phyloP scores from a whole-genome alignment of 2,329 filamentous ascomycete species.

The Fusarium cyanostomum region DNA sequence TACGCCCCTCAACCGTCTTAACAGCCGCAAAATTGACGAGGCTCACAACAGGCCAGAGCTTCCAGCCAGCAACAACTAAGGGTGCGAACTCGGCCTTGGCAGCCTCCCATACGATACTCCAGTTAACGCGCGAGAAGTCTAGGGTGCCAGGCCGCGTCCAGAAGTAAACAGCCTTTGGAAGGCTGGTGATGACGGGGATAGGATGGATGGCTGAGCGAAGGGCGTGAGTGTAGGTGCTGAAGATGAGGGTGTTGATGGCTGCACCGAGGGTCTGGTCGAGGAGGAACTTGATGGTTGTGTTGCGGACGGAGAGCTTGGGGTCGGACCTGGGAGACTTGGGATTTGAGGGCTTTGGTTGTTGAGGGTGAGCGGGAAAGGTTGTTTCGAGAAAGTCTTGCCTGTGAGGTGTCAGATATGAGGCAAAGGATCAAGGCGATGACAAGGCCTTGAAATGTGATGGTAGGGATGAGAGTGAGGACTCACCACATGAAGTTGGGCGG shows the following conservation, averaged over 20 bases:
- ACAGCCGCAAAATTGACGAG: conserved; percentile 74
- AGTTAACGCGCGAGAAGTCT: conserved; percentile 58
- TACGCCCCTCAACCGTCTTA: conserved; percentile 75
- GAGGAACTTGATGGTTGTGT: conserved; percentile 72
- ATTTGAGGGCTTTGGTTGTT: conserved; percentile 51
- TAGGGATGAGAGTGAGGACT: conserved; percentile 38
- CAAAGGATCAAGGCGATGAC: too few relatives aligned
- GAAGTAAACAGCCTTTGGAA: conserved; percentile 48
- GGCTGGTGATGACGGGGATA: conserved; percentile 50
- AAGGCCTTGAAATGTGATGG: background rate
- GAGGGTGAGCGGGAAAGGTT: conserved; percentile 73
- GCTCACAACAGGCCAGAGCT: conserved; percentile 76
- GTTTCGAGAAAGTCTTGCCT: conserved; percentile 81
- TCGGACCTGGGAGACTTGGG: conserved; percentile 46
- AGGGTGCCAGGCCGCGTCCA: conserved; percentile 53
- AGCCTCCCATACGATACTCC: conserved; percentile 54
- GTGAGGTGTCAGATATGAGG: conserved; percentile 22
- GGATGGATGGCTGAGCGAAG: conserved; percentile 61
- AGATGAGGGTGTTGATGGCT: conserved; percentile 70
- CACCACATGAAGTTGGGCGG: conserved; percentile 88
- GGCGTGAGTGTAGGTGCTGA: conserved; percentile 67
- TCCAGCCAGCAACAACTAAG: conserved; percentile 73
- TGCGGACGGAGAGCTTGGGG: conserved; percentile 65
- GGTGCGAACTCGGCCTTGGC: conserved; percentile 67
- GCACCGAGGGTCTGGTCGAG: conserved; percentile 77